Percentiles rank a stretch among this genome's conserved stretches.
These are phyloP conservation scores for Aspergillus homomorphus DNA, from an alignment of 495 filamentous ascomycete genomes.

Conservation along the genomic window DNA sequence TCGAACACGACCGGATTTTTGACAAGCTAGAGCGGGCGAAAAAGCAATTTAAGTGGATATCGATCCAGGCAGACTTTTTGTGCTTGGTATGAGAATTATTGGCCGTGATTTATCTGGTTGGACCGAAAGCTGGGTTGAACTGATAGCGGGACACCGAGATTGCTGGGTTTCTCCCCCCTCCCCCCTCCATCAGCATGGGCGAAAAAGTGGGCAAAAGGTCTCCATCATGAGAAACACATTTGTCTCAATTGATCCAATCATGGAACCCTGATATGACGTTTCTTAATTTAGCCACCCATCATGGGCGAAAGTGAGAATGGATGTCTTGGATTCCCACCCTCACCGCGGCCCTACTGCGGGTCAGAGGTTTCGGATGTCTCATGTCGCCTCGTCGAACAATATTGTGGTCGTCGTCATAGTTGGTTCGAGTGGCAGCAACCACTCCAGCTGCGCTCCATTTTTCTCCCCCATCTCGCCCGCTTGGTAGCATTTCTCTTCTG, in stretches of 20 bases:
- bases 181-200: neutral
- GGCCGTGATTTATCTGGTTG: neutral
- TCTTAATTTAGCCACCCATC: conserved; percentile 1
- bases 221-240: neutral
- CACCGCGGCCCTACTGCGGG: conserved; percentile 1
- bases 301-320: neutral
- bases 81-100: neutral
- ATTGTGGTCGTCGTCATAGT: neutral
- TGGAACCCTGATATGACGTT: neutral
- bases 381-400: neutral
- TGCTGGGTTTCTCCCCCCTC: neutral
- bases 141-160: neutral
- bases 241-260: neutral
- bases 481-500: neutral
- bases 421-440: neutral
- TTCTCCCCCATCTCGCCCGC: neutral
- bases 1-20: neutral
- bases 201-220: neutral
- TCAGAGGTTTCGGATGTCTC: conserved; percentile 1
- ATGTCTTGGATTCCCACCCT: neutral
- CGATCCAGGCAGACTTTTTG: neutral
- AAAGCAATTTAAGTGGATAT: neutral
- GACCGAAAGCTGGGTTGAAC: neutral
- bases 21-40: neutral
- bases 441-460: neutral